Percentiles rank a stretch among this genome's conserved stretches.
Evolutionary conservation across 345 rosid species (phyloP).

Genomic region (Sapria himalayana): DNA sequence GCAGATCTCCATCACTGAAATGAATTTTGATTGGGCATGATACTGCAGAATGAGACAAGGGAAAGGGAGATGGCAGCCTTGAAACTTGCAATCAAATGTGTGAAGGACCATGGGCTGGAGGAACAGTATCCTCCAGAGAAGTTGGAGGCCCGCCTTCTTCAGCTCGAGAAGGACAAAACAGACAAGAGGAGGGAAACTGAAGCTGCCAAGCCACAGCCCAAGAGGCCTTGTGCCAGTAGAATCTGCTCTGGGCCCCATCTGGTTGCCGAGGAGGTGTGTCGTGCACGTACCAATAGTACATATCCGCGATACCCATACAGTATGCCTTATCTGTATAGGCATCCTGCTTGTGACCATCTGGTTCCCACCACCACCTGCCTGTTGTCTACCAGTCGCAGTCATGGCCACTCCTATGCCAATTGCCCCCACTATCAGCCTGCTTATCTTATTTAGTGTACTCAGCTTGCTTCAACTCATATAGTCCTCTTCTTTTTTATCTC

Average conservation of each 20-base stretch:
- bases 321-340: constrained; percentile 43
- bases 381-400: constrained; percentile 44
- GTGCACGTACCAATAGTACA: constrained; percentile 50
- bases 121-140: constrained; percentile 52
- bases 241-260: constrained; percentile 43
- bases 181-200: constrained; percentile 78
- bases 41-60: constrained; percentile 67
- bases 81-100: constrained; percentile 69
- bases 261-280: constrained; percentile 32
- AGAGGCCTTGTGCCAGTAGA: constrained; percentile 65
- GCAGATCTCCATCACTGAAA: too few species aligned
- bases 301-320: constrained; percentile 67
- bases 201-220: constrained; percentile 72
- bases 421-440: constrained; percentile 81
- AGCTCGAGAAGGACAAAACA: constrained; percentile 85
- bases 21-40: too few species aligned
- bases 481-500: too few species aligned
- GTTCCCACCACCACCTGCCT: constrained; percentile 47
- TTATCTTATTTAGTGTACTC: constrained; percentile 51
- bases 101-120: constrained; percentile 91
- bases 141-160: constrained; percentile 48
- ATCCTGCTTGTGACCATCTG: constrained; percentile 40
- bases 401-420: constrained; percentile 79
- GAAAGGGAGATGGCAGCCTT: constrained; percentile 75
- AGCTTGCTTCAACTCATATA: too few species aligned